A percentile compares a stretch with the other conserved stretches of the same genome.
Evolutionary conservation across 768 basidiomycete species (phyloP).

Genomic region (Russula compacta): DNA sequence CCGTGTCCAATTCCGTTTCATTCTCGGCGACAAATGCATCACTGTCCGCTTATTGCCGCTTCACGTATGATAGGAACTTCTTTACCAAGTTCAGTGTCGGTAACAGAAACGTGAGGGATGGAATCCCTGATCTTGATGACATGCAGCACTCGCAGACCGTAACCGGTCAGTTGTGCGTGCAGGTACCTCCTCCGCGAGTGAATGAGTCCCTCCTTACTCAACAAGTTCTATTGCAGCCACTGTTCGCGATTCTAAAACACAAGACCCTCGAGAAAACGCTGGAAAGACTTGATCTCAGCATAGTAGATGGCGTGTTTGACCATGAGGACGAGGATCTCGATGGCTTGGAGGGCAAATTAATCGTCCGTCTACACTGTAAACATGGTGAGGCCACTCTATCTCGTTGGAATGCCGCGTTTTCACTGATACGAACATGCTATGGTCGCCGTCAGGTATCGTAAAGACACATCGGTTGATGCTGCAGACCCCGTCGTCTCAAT

Average conservation of each 20-base stretch:
- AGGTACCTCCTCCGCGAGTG: conserved; percentile 34
- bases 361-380: conserved; percentile 72
- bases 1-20: conserved; percentile 48
- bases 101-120: conserved; percentile 13
- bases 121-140: conserved; percentile 22
- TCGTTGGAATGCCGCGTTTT: neutral
- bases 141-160: conserved; percentile 35
- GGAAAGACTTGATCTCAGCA: conserved; percentile 65
- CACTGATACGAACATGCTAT: conserved; percentile 2
- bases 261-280: conserved; percentile 67
- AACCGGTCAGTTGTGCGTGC: conserved; percentile 60
- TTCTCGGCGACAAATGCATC: conserved; percentile 73
- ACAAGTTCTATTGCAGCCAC: conserved; percentile 34
- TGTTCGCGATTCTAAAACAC: conserved; percentile 68
- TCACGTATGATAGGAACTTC: conserved; percentile 59
- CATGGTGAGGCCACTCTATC: conserved; percentile 44
- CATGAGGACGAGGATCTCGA: conserved; percentile 41
- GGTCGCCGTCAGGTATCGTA: conserved; percentile 46
- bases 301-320: conserved; percentile 44
- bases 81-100: conserved; percentile 58
- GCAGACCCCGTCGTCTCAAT: conserved; percentile 44
- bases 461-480: conserved; percentile 74
- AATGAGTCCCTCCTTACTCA: neutral
- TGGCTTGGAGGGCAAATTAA: conserved; percentile 59
- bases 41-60: conserved; percentile 72